A percentile compares a stretch with the other conserved stretches of the same genome.
Conservation (phyloP, 208 protist species). For the Giardia muris region DNA sequence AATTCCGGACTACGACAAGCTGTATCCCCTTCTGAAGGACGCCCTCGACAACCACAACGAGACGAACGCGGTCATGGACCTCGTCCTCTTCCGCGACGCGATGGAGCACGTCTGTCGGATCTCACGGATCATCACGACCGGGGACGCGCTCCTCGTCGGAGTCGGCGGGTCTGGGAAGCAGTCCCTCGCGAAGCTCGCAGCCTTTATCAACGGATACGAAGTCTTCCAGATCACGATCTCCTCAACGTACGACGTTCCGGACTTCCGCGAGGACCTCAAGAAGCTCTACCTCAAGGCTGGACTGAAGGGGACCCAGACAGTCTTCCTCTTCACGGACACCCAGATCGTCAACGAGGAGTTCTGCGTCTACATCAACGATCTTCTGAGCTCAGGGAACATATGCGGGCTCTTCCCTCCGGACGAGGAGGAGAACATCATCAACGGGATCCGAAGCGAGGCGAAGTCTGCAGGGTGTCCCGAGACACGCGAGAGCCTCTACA, state of each 20-base stretch:
- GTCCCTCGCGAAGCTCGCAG: slow-evolving; percentile 75
- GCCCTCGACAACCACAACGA: slow-evolving; percentile 73
- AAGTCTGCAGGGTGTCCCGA: slow-evolving; percentile 51
- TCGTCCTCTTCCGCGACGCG: slow-evolving; percentile 86
- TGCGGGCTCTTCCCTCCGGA: slow-evolving; percentile 52
- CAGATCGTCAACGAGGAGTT: slow-evolving; percentile 82
- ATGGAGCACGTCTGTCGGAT: slow-evolving; percentile 88
- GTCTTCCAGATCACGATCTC: slow-evolving; percentile 87
- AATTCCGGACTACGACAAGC: slow-evolving; percentile 50
- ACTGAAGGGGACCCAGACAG: slow-evolving; percentile 67
- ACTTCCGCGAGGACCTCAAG: slow-evolving; percentile 80
- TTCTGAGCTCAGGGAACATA: slow-evolving; percentile 53
- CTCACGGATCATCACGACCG: slow-evolving; percentile 74
- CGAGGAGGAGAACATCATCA: slow-evolving; percentile 53
- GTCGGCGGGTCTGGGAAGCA: slow-evolving; percentile 84
- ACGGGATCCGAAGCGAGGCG: slow-evolving; percentile 48
- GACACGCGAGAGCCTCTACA: slow-evolving; percentile 62
- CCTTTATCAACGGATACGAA: slow-evolving; percentile 82
- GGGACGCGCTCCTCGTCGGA: slow-evolving; percentile 84
- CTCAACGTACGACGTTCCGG: slow-evolving; percentile 73
- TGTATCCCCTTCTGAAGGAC: slow-evolving; percentile 49
- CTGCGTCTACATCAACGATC: slow-evolving; percentile 68
- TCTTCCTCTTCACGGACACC: slow-evolving; percentile 84
- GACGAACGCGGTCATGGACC: slow-evolving; percentile 70
- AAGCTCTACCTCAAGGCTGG: slow-evolving; percentile 78